Evolutionary conservation across 768 basidiomycete species (phyloP).

Genomic region (Cystobasidium ongulense): DNA sequence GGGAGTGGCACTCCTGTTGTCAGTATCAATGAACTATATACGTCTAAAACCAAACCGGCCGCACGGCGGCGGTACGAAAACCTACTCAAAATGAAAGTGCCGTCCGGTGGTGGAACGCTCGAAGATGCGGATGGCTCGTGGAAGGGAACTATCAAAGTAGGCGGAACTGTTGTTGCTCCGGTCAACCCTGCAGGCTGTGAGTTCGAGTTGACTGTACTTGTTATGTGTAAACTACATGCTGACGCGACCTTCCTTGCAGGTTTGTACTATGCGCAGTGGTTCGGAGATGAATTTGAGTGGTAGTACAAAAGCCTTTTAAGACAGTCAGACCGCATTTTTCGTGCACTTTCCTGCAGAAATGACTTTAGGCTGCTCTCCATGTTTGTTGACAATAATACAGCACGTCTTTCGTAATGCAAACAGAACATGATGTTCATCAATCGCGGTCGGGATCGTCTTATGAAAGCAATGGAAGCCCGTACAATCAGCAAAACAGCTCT

Average conservation of each 20-base stretch:
- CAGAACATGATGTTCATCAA: background rate
- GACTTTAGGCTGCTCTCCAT: background rate
- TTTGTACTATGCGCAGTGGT: conserved; percentile 24
- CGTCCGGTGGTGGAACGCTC: conserved; percentile 2
- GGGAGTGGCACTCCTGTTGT: background rate
- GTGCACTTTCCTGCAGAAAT: too few species aligned
- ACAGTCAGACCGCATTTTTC: too few species aligned
- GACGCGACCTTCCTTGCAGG: background rate
- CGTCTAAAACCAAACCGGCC: background rate
- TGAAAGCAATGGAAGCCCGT: too few species aligned
- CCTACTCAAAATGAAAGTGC: conserved; percentile 27
- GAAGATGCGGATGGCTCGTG: conserved; percentile 28
- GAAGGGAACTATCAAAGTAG: conserved; percentile 25
- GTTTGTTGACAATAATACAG: background rate
- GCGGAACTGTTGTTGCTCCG: conserved; percentile 21
- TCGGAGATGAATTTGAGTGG: conserved; percentile 22
- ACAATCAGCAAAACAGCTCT: too few species aligned
- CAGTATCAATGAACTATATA: background rate
- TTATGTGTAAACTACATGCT: background rate
- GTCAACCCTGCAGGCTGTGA: conserved; percentile 27
- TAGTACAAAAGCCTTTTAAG: too few species aligned
- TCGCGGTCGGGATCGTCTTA: background rate
- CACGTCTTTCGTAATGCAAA: background rate
- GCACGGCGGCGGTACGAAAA: background rate
- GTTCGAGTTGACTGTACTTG: background rate